Base-by-base conservation (phyloP, 306 rosid genomes). In the Senna tora region DNA sequence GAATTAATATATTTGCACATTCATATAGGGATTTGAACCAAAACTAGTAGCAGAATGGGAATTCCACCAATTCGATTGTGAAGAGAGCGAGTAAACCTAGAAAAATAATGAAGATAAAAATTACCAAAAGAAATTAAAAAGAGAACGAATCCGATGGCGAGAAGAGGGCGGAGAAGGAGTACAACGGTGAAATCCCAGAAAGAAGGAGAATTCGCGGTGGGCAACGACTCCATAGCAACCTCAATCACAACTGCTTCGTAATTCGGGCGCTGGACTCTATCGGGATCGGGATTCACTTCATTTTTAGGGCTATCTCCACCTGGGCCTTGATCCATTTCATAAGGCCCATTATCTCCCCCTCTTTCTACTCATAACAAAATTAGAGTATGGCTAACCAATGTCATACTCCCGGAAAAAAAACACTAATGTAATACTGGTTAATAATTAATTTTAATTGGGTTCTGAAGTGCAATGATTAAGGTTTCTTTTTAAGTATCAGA, bases 101-200 rank as follows among this genome's bases (percentile, higher is more conserved):
- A 49, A n/a, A 54, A 54, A 32, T 8, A 55, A 55, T 55, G 16
- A 32, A 17, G 73, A 65, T 56, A 45, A 9, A 7, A 55, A 4
- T 55, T 83, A 93, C 98, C 90, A 1, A 86, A n/a, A 38, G 73
- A 57, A 36, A 93, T 84, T 55, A 93, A 63, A 51, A 82, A 73
- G 75, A 93, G 53, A 7, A 88, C 87, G 71, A 93, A 88, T 0
- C 47, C 49, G 50, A 84, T 33, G 13, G 97, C 96, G 25, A 86
- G 56, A 60, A 85, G 34, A 12, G 96, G 98, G 39, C 93, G 92
- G 0, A 93, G 49, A 53, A 90, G 47, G 65, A 87, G 20, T 14
- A 88, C 58, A 19, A 43, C 52, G n/a, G 77, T 69, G 47, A 69
- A 81, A 46, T 87, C 90, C 90, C 77, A 87, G n/a, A 5, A 41